Base-by-base conservation (phyloP, 1,139 yeast genomes). In the Eremothecium cymbalariae region DNA sequence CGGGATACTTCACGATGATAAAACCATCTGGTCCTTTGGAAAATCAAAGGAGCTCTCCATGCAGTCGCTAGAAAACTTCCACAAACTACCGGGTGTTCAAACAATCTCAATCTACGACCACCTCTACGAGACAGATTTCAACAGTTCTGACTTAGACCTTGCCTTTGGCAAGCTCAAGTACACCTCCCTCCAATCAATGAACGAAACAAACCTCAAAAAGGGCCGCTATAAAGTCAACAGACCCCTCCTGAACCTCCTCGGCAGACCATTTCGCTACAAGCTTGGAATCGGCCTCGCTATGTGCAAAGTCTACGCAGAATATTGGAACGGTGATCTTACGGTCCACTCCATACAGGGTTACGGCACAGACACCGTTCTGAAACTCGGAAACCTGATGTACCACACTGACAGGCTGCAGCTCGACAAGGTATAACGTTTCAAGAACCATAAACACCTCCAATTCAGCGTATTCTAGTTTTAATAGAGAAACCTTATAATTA, bases 241-340 rank as follows among this genome's bases (percentile, higher is more conserved):
- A 2, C 72, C 77, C 8, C 51, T 77, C 34, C 53, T 63, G 25
- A 64, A 70, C 17, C 67, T 85, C 46, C 73, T 82, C 30, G 67
- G 77, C 13, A 68, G 95, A 45, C 84, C 93, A 1, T 77, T 82
- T 20, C 71, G 79, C 40, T 70, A 72, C 47, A 79, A 81, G 40
- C 62, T 88, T 16, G 96, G 96, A 0, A 70, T 88, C 46, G 95
- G 96, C 0, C 65, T 88, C 40, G 96, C 97, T 0, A 75, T 88
- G 78, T 80, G 94, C 50, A 77, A 82, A 45, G 84, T 88, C 0
- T 88, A 88, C 53, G 88, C 95, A 0, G 96, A 88, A 48, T 88
- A 88, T 58, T 88, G 97, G 97, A 90, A 86, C 49, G 96, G 97
- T 4, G 80, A 78, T 34, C 60, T 88, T 34, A 79, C 75, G 46